These are phyloP conservation scores for Cinnamomum chago DNA, from an alignment of 164 flowering plant species.

Conservation along the genomic window DNA sequence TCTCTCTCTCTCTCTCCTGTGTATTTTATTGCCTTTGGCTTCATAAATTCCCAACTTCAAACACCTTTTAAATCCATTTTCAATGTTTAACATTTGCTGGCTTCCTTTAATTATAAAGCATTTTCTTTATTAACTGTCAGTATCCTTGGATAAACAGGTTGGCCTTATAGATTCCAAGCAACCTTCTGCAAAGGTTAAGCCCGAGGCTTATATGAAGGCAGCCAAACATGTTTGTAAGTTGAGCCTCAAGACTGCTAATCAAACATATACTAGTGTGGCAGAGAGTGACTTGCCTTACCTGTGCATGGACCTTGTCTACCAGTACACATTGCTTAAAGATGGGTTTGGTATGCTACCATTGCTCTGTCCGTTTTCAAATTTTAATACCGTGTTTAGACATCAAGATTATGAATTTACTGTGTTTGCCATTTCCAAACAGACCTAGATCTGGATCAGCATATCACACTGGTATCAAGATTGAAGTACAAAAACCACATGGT, in stretches of 20 bases:
- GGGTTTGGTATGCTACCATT: constrained; percentile 45
- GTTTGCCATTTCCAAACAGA: neutral
- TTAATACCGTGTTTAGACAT: neutral
- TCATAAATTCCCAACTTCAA: neutral
- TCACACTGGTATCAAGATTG: neutral
- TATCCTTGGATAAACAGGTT: constrained; percentile 43
- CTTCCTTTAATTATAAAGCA: neutral
- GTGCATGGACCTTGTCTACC: constrained; percentile 61
- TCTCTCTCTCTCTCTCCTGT: neutral
- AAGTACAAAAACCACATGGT: neutral
- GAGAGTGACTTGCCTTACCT: constrained; percentile 39
- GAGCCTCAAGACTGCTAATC: constrained; percentile 32
- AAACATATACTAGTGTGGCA: constrained; percentile 22
- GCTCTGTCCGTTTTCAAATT: neutral
- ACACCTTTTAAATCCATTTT: no score
- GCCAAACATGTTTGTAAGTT: constrained; percentile 45
- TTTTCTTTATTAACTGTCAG: neutral
- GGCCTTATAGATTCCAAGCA: constrained; percentile 40
- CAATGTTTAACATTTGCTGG: neutral
- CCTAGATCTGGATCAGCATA: neutral
- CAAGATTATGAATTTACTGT: neutral
- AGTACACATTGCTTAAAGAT: constrained; percentile 45
- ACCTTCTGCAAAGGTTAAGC: constrained; percentile 42
- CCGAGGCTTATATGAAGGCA: constrained; percentile 43
- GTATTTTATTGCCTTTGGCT: neutral